Evolutionary conservation across 352 stramenopile species (phyloP).

Genomic region (Aphanomyces invadans): DNA sequence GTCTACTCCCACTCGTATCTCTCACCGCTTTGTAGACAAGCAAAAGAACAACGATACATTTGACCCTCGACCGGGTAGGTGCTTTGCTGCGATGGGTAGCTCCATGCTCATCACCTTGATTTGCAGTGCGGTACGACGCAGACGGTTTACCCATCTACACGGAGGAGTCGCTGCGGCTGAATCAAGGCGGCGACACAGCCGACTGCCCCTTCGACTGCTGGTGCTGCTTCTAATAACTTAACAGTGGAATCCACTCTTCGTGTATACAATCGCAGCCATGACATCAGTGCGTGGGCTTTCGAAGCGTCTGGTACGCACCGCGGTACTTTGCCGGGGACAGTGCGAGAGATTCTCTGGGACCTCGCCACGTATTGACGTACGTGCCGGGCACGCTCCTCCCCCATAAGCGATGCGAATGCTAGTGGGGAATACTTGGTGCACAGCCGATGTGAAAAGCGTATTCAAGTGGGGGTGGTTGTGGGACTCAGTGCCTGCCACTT

Average conservation of each 20-base stretch:
- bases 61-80: constrained; percentile 60
- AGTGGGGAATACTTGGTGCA: too few species aligned
- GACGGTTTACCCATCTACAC: constrained; percentile 83
- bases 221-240: constrained; percentile 70
- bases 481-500: too few species aligned
- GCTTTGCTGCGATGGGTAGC: neutral
- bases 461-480: too few species aligned
- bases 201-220: constrained; percentile 88
- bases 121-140: constrained; percentile 72
- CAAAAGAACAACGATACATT: constrained; percentile 49
- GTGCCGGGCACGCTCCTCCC: too few species aligned
- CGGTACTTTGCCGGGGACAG: too few species aligned
- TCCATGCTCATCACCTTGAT: constrained; percentile 12
- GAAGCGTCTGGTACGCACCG: too few species aligned
- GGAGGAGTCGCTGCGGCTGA: constrained; percentile 73
- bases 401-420: too few species aligned
- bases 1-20: neutral
- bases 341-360: too few species aligned
- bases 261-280: neutral
- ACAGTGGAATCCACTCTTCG: neutral
- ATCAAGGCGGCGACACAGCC: constrained; percentile 68
- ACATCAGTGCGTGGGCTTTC: too few species aligned
- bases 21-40: constrained; percentile 56
- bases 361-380: too few species aligned
- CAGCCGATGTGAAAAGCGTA: too few species aligned